Evolutionary conservation across 768 basidiomycete species (phyloP).

Genomic region (Boletus sensibilis): DNA sequence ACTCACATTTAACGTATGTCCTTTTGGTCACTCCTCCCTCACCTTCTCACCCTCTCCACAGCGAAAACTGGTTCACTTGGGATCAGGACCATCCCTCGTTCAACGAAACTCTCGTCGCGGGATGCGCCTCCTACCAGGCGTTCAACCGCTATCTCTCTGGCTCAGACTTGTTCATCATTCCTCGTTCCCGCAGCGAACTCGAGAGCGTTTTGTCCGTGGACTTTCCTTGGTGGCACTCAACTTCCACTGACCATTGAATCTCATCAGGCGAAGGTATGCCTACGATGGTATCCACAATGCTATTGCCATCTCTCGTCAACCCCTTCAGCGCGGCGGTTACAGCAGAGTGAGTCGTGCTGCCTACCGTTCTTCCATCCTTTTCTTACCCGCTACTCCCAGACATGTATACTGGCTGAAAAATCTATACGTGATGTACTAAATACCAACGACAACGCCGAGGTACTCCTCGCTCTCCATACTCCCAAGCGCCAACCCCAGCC

Average conservation of each 20-base stretch:
- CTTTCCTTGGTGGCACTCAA: neutral
- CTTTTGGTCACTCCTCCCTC: neutral
- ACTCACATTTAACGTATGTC: slow-evolving; percentile 64
- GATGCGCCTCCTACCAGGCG: slow-evolving; percentile 78
- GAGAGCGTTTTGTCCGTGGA: slow-evolving; percentile 65
- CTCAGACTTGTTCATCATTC: slow-evolving; percentile 68
- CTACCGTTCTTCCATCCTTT: neutral
- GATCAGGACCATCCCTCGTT: slow-evolving; percentile 67
- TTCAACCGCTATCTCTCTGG: slow-evolving; percentile 72
- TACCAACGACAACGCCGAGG: slow-evolving; percentile 62
- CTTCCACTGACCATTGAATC: slow-evolving; percentile 5
- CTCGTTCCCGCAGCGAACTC: slow-evolving; percentile 62
- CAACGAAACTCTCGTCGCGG: slow-evolving; percentile 72
- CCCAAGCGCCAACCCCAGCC: slow-evolving; percentile 21
- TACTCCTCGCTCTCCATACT: slow-evolving; percentile 64
- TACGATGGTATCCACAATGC: slow-evolving; percentile 82
- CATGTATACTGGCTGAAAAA: slow-evolving; percentile 66
- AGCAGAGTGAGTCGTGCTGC: slow-evolving; percentile 42
- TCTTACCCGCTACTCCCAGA: slow-evolving; percentile 38
- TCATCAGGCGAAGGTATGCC: slow-evolving; percentile 64
- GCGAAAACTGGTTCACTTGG: slow-evolving; percentile 69
- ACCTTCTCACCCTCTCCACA: slow-evolving; percentile 32
- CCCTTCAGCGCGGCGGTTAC: slow-evolving; percentile 57
- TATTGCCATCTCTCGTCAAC: slow-evolving; percentile 65
- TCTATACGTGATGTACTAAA: slow-evolving; percentile 71